A percentile compares a stretch with the other conserved stretches of the same genome.
These are phyloP conservation scores for Xylaria sp. DNA, from an alignment of 2,329 filamentous ascomycete genomes.

Conservation along the genomic window DNA sequence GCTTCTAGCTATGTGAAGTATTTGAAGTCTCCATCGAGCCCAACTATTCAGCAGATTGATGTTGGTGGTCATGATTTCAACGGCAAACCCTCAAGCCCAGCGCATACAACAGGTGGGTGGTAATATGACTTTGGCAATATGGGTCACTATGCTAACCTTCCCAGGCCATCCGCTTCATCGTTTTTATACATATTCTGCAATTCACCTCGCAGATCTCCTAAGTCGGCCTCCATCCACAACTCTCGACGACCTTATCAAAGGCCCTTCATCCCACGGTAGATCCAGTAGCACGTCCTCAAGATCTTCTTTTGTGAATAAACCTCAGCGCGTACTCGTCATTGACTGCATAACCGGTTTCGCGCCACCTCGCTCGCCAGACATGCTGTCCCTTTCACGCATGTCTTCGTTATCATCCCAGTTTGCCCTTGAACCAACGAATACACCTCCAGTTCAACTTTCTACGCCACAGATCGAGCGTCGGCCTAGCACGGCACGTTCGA, in stretches of 20 bases:
- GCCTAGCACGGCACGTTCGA: conserved; percentile 46
- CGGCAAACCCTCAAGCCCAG: conserved; percentile 59
- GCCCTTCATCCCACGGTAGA: conserved; percentile 27
- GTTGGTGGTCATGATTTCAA: conserved; percentile 58
- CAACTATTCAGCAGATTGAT: conserved; percentile 68
- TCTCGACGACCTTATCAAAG: conserved; percentile 36
- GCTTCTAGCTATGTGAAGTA: conserved; percentile 67
- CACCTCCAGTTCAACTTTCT: conserved; percentile 43
- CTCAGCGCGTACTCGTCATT: conserved; percentile 65
- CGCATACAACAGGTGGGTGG: conserved; percentile 60
- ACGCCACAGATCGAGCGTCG: conserved; percentile 42
- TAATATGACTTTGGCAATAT: conserved; percentile 1
- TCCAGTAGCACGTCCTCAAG: conserved; percentile 34
- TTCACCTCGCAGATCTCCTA: conserved; percentile 69
- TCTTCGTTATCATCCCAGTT: conserved; percentile 53
- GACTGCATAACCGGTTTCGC: conserved; percentile 70
- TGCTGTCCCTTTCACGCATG: conserved; percentile 61
- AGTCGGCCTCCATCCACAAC: conserved; percentile 54
- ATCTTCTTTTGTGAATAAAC: conserved; percentile 43
- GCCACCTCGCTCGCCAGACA: conserved; percentile 57
- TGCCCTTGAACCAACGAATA: conserved; percentile 45
- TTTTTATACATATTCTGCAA: conserved; percentile 68
- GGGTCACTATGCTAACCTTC: conserved; percentile 27
- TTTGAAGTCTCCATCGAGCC: conserved; percentile 68
- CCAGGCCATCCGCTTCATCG: conserved; percentile 72